phyloP scores from a whole-genome alignment of 1,139 yeast species.

The Lizanozyma gosingica region DNA sequence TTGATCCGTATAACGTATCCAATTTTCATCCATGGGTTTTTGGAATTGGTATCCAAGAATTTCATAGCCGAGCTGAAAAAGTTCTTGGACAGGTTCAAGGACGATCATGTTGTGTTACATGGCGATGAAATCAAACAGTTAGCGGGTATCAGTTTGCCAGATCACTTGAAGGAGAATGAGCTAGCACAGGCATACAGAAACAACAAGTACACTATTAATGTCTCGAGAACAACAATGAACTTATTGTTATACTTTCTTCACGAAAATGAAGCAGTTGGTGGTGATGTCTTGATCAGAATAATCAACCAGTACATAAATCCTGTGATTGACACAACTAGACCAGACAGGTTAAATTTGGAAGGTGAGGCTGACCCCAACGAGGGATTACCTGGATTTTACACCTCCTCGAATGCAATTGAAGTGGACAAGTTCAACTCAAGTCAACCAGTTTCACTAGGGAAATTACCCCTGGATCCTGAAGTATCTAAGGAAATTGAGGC shows the following conservation, averaged over 20 bases:
- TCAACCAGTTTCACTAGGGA: constrained; percentile 73
- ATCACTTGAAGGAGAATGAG: constrained; percentile 76
- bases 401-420: constrained; percentile 32
- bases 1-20: constrained; percentile 80
- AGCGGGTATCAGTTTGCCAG: constrained; percentile 67
- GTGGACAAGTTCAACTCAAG: constrained; percentile 31
- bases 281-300: constrained; percentile 74
- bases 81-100: constrained; percentile 67
- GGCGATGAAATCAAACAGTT: constrained; percentile 67
- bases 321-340: constrained; percentile 40
- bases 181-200: constrained; percentile 67
- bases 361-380: constrained; percentile 50
- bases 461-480: constrained; percentile 78
- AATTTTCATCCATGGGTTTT: constrained; percentile 77
- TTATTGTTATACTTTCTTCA: constrained; percentile 77
- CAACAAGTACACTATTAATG: constrained; percentile 65
- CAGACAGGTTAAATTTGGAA: constrained; percentile 35
- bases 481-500: constrained; percentile 78
- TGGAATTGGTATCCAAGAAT: constrained; percentile 65
- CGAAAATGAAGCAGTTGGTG: constrained; percentile 90
- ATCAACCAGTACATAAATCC: constrained; percentile 83
- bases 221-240: constrained; percentile 81
- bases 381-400: constrained; percentile 54
- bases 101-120: constrained; percentile 70
- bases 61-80: constrained; percentile 53